Evolutionary conservation across 2,329 filamentous ascomycete species (phyloP).

Genomic region (Sclerotinia subarctica): DNA sequence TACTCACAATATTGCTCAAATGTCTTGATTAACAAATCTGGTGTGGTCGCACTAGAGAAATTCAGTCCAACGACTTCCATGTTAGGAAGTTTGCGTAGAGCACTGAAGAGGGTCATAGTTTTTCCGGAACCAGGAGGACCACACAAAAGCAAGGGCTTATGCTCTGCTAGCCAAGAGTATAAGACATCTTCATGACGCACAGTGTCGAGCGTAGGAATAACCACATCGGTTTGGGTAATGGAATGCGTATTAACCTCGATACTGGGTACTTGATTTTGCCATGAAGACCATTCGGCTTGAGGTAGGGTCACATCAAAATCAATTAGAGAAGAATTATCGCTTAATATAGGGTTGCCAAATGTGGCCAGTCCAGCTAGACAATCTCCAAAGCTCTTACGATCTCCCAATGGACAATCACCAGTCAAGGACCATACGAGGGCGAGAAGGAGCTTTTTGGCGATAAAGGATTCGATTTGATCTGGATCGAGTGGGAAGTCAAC

Average conservation of each 20-base stretch:
- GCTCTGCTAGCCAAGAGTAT: slow-evolving; percentile 98
- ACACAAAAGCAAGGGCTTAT: slow-evolving; percentile 94
- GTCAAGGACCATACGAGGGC: slow-evolving; percentile 94
- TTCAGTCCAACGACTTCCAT: slow-evolving; percentile 99
- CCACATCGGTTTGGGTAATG: slow-evolving; percentile 94
- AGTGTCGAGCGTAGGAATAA: slow-evolving; percentile 96
- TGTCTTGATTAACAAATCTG: slow-evolving; percentile 96
- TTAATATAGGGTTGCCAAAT: slow-evolving; percentile 78
- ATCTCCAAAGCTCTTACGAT: slow-evolving; percentile 88
- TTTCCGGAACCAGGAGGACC: slow-evolving; percentile 98
- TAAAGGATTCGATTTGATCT: slow-evolving; percentile 83
- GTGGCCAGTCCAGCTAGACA: slow-evolving; percentile 77
- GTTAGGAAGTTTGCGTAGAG: slow-evolving; percentile 91
- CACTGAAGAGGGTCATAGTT: slow-evolving; percentile 99
- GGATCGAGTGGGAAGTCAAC: slow-evolving; percentile 88
- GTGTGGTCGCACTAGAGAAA: slow-evolving; percentile 97
- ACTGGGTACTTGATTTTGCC: slow-evolving; percentile 90
- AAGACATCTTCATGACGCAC: slow-evolving; percentile 98
- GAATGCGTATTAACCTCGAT: slow-evolving; percentile 99
- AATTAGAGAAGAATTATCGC: slow-evolving; percentile 80
- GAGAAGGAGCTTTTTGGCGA: slow-evolving; percentile 90
- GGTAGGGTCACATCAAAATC: slow-evolving; percentile 92
- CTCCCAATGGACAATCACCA: slow-evolving; percentile 84
- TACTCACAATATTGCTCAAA: slow-evolving; percentile 99
- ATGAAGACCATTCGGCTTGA: slow-evolving; percentile 82